These are phyloP conservation scores for Bothriochloa decipiens DNA, from an alignment of 176 grass and related monocot species.

Conservation along the genomic window DNA sequence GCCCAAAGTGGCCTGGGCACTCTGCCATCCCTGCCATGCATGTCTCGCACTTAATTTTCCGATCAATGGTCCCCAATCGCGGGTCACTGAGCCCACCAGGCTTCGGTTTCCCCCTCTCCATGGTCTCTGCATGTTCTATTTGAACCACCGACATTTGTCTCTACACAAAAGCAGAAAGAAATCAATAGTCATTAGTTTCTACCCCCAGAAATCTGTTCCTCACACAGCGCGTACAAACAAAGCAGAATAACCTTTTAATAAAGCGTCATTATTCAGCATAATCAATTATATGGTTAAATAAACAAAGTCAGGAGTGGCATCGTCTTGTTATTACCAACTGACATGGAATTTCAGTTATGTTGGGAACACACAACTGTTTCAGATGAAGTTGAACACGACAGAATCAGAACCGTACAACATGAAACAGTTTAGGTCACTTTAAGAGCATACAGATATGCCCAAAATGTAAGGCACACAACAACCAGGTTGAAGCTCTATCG, in stretches of 20 bases:
- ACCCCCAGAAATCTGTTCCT: background rate
- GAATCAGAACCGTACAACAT: background rate
- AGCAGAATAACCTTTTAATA: background rate
- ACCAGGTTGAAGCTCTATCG: background rate
- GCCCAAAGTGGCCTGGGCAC: conserved; percentile 96
- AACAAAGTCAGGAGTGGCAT: background rate
- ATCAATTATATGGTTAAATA: background rate
- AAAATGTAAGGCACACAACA: background rate
- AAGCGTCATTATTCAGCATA: background rate
- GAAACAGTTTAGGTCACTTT: background rate
- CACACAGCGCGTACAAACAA: background rate
- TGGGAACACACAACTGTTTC: background rate
- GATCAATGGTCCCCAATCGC: conserved; percentile 85
- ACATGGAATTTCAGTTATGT: background rate
- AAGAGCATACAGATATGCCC: background rate
- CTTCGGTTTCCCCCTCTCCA: conserved; percentile 96
- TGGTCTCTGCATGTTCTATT: conserved; percentile 89
- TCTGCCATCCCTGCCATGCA: conserved; percentile 98
- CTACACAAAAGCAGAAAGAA: conserved; percentile 53
- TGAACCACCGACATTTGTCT: conserved; percentile 97
- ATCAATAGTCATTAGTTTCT: conserved; percentile 8
- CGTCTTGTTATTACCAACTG: background rate
- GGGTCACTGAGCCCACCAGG: conserved; percentile 89
- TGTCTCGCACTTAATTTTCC: conserved; percentile 96
- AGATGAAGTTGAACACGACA: background rate